Base-by-base conservation (phyloP, 2,329 filamentous ascomycete genomes). In the Rutstroemia sp. region DNA sequence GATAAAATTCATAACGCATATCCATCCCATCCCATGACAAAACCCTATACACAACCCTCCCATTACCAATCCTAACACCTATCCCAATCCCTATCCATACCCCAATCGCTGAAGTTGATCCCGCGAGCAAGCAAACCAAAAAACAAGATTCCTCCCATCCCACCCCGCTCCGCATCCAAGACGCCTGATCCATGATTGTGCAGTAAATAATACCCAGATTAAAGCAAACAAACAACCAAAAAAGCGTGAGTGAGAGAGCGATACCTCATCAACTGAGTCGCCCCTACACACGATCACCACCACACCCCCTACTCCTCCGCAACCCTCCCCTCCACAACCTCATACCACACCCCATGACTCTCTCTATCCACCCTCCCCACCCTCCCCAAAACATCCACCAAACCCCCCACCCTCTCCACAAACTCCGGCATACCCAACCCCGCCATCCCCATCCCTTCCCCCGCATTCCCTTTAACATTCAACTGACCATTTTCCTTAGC, bases 391-490 rank as follows among this genome's bases (percentile, higher is more conserved):
- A 85, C 76, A 37, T 89, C 86, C 7, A 88, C 83, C 63, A 91
- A 84, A 49, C 82, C 81, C 34, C 84, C 77, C 14, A 91, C 82
- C 58, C 79, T 81, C 27, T 81, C 79, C 16, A 87, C 83, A 67
- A 91, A 91, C 70, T 92, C 88, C 0, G 84, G 84, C 56, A 92
- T 72, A 0, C 88, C 88, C 17, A 87, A 77, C 63, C 81, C 87
- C 0, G 85, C 83, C 12, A 82, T 84, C 64, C 82, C 82, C 54
- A 37, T 48, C 57, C 88, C 19, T 21, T 12, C 42, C 42, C n/a
- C 82, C 64, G 87, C 83, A 66, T 23, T 30, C 27, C 27, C 27
- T 30, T 30, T 30, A 30, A 30, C 54, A 30, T 91, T 88, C 51
- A 79, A 84, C 4, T 84, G 81, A 52, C 83, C 87, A 23, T 76